Conservation (phyloP, 1,284 basidiomycete species). For the Ceratobasidium sp. region DNA sequence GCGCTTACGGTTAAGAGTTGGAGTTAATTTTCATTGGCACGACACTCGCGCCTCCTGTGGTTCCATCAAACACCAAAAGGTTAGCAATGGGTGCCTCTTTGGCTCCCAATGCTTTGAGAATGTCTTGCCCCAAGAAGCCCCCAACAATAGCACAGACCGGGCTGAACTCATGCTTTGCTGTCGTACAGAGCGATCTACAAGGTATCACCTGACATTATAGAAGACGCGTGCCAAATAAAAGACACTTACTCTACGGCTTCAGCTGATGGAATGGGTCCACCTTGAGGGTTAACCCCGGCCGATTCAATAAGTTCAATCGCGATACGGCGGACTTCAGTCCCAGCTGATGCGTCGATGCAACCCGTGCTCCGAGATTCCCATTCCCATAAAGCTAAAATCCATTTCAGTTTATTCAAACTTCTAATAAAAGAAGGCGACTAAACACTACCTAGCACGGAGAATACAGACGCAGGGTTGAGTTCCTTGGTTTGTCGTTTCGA, state of each 20-base stretch:
- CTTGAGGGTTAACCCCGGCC: constrained; percentile 74
- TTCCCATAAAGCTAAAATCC: constrained; percentile 78
- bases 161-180: constrained; percentile 83
- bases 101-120: constrained; percentile 88
- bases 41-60: constrained; percentile 74
- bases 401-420: neutral
- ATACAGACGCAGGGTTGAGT: constrained; percentile 72
- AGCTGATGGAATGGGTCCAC: constrained; percentile 60
- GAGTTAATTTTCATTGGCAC: constrained; percentile 30
- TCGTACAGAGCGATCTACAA: constrained; percentile 34
- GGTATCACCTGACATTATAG: constrained; percentile 22
- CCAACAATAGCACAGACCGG: constrained; percentile 92
- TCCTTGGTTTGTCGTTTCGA: constrained; percentile 79
- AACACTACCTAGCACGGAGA: constrained; percentile 70
- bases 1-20: constrained; percentile 17
- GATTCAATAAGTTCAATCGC: constrained; percentile 63
- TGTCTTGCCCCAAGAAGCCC: constrained; percentile 92
- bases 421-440: neutral
- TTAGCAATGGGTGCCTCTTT: constrained; percentile 93
- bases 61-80: constrained; percentile 88
- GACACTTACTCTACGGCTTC: constrained; percentile 64
- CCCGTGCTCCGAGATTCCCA: constrained; percentile 66
- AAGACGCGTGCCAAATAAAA: constrained; percentile 7
- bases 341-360: constrained; percentile 47
- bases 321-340: constrained; percentile 54